Base-by-base conservation (phyloP, 2,329 filamentous ascomycete genomes). In the Talaromyces sp. region DNA sequence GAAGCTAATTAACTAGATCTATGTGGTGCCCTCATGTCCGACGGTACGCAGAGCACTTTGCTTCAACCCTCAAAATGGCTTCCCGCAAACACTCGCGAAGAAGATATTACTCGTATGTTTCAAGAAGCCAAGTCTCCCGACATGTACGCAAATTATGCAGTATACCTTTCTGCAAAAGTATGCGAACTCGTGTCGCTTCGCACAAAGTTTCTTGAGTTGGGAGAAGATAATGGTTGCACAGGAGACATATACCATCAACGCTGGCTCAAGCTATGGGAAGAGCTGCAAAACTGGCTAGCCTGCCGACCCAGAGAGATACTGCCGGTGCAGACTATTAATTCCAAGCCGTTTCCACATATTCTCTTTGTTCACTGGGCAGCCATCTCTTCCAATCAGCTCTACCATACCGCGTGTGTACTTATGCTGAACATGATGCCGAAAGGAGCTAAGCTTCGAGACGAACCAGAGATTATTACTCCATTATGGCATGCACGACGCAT, bases 101-200 rank as follows among this genome's bases (percentile, higher is more conserved):
- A 78, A 19, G 70, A 74, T 6, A 75, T 78, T 19, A 77, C 78
- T 3, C 71, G 73, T 16, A 68, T 72, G 50, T 68, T 82, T 63
- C 56, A 73, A 77, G 16, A 69, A 71, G 4, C 69, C 0, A 24
- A 72, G 4, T 74, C 75, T 47, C 78, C 82, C 5, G 86, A 88
- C 68, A 85, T 84, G 79, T 82, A 86, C 67, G 86, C 86, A 37
- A 87, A 87, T 68, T 85, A 85, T 68, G 80, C 85, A 8, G 85
- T 88, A 2, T 88, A 84, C 67, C 78, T 88, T 1, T 83, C 80
- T 60, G 82, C 85, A 3, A 80, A 79, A 64, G 80, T 81, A 1
- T 84, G 81, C 65, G 80, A 85, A 68, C 78, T 87, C 3, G 75
- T 85, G 13, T 79, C 81, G 9, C 78, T 81, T 61, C 80, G 80